Evolutionary conservation across 257 asterid species (phyloP), one percentile per base, ranked within the genome.

Genomic region (Cruciata laevipes): DNA sequence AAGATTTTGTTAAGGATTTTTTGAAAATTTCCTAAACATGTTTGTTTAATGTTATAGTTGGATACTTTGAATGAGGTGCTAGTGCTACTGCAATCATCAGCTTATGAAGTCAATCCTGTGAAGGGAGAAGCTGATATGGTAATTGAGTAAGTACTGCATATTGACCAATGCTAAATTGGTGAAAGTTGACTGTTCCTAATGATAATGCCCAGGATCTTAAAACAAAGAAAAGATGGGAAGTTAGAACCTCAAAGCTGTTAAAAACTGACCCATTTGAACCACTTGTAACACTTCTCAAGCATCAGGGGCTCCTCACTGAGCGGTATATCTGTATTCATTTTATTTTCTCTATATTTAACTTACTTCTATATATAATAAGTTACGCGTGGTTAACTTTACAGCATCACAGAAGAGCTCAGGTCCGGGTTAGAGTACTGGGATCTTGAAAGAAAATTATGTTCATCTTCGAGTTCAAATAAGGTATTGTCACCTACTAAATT

Each of bases 401-500:
- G 99, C 86, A 83, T 90, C 67, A 67, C n/a, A 49, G 87, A 82
- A 76, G 99, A 94, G 83, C 81, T 90, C 61, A 82, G 74, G 35
- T 61, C 70, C 37, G 99, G 99, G 71, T 85, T 71, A 74, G 92
- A 93, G 71, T 94, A 94, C 76, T 94, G 97, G 97, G 80, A 83
- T 68, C 83, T 94, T 61, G 99, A 94, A 80, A 90, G 97, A 79
- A 90, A 85, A 79, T 83, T 94, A 35, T 94, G 97, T 86, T 77
- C 90, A 44, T 72, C 81, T 51, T 76, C 63, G 70, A 81, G 80
- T 71, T 83, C 85, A 77, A 55, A 80, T 60, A 82, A 88, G 87
- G 97, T 87, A 75, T 59, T 24, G 23, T 42, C 55, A 42, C 33
- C 12, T 33, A 21, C 67, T 31, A 12, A 31, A 60, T 40, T 52